Evolutionary conservation across 352 stramenopile genomes (phyloP).

Genomic region (Pilasporangium apinafurcum): DNA sequence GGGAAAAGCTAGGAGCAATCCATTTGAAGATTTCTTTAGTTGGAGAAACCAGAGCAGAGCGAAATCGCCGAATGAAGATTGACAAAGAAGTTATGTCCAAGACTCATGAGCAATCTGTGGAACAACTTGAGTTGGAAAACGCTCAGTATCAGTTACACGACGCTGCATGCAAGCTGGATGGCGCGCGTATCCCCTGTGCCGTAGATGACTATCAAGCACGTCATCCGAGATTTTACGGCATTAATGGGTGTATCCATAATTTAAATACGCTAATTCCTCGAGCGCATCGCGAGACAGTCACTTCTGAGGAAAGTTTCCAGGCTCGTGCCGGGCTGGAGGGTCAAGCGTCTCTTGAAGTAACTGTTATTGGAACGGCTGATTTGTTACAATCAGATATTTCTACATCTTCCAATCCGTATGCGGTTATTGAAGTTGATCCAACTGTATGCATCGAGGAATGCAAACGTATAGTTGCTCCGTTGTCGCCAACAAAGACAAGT

Average conservation of each 20-base stretch:
- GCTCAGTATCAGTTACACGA: constrained; percentile 56
- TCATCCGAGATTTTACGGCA: constrained; percentile 69
- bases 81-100: constrained; percentile 48
- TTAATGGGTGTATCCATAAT: constrained; percentile 74
- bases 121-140: constrained; percentile 64
- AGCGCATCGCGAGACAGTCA: constrained; percentile 45
- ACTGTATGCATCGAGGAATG: constrained; percentile 44
- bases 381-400: constrained; percentile 18
- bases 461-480: constrained; percentile 31
- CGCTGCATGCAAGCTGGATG: constrained; percentile 61
- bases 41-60: constrained; percentile 55
- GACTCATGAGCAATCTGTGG: constrained; percentile 46
- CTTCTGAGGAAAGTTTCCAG: constrained; percentile 57
- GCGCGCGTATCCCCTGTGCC: constrained; percentile 54
- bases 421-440: constrained; percentile 56
- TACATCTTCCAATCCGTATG: constrained; percentile 35
- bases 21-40: constrained; percentile 46
- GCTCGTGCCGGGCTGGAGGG: constrained; percentile 42
- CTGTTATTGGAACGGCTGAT: constrained; percentile 31
- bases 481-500: constrained; percentile 46
- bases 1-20: constrained; percentile 42
- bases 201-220: constrained; percentile 52
- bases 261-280: constrained; percentile 52
- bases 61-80: constrained; percentile 38
- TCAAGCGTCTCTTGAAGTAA: constrained; percentile 50